Conservation (phyloP, 805 yeast genomes). For the Monosporozyma aerobia region DNA sequence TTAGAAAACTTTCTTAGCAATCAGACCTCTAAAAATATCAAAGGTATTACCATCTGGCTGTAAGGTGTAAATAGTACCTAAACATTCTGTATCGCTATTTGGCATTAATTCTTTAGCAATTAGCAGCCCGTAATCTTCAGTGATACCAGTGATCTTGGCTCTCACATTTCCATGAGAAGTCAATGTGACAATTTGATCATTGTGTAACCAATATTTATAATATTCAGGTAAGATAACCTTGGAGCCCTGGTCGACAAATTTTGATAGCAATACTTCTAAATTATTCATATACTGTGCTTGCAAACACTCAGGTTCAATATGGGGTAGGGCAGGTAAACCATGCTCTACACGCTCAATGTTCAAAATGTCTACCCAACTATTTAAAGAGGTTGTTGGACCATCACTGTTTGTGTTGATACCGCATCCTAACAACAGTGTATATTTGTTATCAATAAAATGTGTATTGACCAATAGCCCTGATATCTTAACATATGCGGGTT, state of each 20-base stretch:
- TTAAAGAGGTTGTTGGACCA: conserved; percentile 90
- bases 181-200: conserved; percentile 62
- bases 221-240: conserved; percentile 57
- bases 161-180: conserved; percentile 41
- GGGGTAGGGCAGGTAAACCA: conserved; percentile 39
- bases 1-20: conserved; percentile 43
- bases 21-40: conserved; percentile 85
- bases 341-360: conserved; percentile 41
- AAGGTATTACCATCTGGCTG: conserved; percentile 98
- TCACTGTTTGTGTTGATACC: conserved; percentile 77
- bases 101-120: conserved; percentile 58
- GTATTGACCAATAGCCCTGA: conserved; percentile 83
- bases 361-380: conserved; percentile 52
- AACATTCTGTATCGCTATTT: conserved; percentile 32
- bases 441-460: conserved; percentile 49
- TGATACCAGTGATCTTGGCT: conserved; percentile 72
- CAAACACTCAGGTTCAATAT: conserved; percentile 34
- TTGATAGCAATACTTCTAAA: conserved; percentile 52
- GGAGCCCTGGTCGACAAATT: conserved; percentile 60
- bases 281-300: conserved; percentile 55
- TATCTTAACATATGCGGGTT: conserved; percentile 63
- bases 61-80: conserved; percentile 53
- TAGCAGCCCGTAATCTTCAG: conserved; percentile 75
- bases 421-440: conserved; percentile 68
- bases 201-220: conserved; percentile 81